These are phyloP conservation scores for Nicotiana rustica DNA, from an alignment of 305 asterid genomes.

Conservation along the genomic window DNA sequence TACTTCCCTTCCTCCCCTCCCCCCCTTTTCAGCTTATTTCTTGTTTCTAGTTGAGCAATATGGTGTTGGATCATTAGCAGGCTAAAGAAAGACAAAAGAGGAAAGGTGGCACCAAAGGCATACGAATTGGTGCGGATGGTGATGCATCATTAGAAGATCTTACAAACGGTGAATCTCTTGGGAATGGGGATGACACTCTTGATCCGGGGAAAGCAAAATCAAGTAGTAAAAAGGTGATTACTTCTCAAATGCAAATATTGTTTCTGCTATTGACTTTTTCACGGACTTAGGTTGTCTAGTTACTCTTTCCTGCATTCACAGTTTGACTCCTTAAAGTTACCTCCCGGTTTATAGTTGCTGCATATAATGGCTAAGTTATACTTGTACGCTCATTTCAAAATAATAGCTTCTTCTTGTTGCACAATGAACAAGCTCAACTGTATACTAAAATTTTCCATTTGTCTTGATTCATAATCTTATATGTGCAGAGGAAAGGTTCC, in stretches of 20 bases:
- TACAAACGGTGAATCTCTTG: constrained; percentile 52
- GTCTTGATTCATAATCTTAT: constrained; percentile 24
- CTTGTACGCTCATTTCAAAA: neutral
- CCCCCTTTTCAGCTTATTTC: neutral
- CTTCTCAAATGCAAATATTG: constrained; percentile 21
- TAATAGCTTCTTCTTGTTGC: neutral
- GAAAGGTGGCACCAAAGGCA: constrained; percentile 76
- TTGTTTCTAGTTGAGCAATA: constrained; percentile 2
- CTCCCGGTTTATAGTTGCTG: neutral
- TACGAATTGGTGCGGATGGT: constrained; percentile 89
- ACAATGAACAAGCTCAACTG: neutral
- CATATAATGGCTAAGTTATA: neutral
- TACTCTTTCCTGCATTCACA: constrained; percentile 9
- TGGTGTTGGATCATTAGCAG: constrained; percentile 51
- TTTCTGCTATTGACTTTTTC: neutral
- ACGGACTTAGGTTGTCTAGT: constrained; percentile 13
- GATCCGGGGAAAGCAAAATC: constrained; percentile 68
- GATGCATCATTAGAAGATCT: constrained; percentile 85
- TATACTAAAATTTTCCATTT: neutral
- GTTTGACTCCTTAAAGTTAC: neutral
- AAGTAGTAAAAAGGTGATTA: constrained; percentile 73
- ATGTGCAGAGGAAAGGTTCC: constrained; percentile 69
- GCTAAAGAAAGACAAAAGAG: constrained; percentile 92
- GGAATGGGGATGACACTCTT: constrained; percentile 60
- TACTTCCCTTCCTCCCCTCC: neutral